A percentile compares a stretch with the other conserved stretches of the same genome.
Evolutionary conservation across 345 rosid species (phyloP).

Genomic region (Moricandia moricandioides): DNA sequence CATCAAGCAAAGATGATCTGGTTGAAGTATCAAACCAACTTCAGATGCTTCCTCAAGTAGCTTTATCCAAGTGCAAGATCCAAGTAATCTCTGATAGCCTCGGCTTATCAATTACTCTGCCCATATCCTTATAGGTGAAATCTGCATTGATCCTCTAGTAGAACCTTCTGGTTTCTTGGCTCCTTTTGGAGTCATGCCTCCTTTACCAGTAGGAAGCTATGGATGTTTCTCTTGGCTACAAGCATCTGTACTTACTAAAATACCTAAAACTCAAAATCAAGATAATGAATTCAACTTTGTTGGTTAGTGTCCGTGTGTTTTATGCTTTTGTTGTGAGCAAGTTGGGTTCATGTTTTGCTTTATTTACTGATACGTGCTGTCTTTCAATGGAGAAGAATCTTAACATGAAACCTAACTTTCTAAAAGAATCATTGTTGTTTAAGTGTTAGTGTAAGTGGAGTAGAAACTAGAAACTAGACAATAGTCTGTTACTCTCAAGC

Average conservation of each 20-base stretch:
- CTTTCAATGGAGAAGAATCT: background rate
- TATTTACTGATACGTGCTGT: background rate
- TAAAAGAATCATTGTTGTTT: background rate
- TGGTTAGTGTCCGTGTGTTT: background rate
- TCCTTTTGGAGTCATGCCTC: background rate
- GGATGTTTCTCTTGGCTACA: conserved; percentile 24
- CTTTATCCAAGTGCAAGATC: conserved; percentile 24
- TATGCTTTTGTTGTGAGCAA: background rate
- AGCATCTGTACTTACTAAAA: background rate
- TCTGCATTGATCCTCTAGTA: background rate
- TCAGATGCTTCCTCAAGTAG: conserved; percentile 6
- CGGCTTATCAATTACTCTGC: background rate
- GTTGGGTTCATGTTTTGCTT: background rate
- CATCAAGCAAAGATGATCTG: background rate
- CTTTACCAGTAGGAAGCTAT: conserved; percentile 35
- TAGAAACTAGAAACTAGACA: no score
- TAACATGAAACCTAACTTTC: background rate
- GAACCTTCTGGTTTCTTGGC: background rate
- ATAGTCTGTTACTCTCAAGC: no score
- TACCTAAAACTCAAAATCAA: background rate
- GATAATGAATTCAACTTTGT: background rate
- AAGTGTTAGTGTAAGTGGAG: background rate
- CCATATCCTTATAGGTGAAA: background rate
- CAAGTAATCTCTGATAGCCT: conserved; percentile 23
- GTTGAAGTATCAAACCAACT: conserved; percentile 10